Evolutionary conservation across 2,329 filamentous ascomycete genomes (phyloP).

Genomic region (Pseudocercospora fijiensis): DNA sequence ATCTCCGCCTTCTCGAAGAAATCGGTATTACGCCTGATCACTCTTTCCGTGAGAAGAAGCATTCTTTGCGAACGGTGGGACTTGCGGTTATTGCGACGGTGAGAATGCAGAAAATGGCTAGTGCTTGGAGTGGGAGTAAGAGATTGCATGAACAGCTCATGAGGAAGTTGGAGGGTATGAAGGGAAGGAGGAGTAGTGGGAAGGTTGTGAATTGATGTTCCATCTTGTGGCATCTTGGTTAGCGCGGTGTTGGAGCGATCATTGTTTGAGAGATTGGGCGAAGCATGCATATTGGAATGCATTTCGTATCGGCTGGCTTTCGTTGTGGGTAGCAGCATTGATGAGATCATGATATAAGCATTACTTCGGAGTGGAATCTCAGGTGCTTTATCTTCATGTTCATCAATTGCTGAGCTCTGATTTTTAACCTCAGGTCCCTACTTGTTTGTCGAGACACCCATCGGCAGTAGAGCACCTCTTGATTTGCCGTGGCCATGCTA

Average conservation of each 20-base stretch:
- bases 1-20: conserved; percentile 78
- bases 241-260: not conserved
- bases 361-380: too few species aligned
- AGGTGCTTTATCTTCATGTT: too few species aligned
- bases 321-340: not conserved
- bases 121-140: conserved; percentile 52
- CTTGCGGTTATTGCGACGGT: conserved; percentile 51
- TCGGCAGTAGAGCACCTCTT: too few species aligned
- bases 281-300: not conserved
- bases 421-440: too few species aligned
- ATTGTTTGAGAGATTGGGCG: not conserved
- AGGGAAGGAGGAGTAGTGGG: conserved; percentile 28
- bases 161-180: conserved; percentile 50
- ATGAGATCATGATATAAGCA: not conserved
- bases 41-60: conserved; percentile 47
- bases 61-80: conserved; percentile 50
- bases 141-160: conserved; percentile 50
- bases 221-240: not conserved
- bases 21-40: conserved; percentile 68
- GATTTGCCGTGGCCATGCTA: too few species aligned
- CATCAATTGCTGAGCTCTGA: too few species aligned
- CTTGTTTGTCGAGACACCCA: too few species aligned
- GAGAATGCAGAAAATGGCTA: conserved; percentile 52
- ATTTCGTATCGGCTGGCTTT: not conserved
- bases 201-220: conserved; percentile 3